Percentiles rank a stretch among this genome's conserved stretches.
These are phyloP conservation scores for Cladosporium sp. DNA, from an alignment of 2,329 filamentous ascomycete genomes.

Conservation along the genomic window DNA sequence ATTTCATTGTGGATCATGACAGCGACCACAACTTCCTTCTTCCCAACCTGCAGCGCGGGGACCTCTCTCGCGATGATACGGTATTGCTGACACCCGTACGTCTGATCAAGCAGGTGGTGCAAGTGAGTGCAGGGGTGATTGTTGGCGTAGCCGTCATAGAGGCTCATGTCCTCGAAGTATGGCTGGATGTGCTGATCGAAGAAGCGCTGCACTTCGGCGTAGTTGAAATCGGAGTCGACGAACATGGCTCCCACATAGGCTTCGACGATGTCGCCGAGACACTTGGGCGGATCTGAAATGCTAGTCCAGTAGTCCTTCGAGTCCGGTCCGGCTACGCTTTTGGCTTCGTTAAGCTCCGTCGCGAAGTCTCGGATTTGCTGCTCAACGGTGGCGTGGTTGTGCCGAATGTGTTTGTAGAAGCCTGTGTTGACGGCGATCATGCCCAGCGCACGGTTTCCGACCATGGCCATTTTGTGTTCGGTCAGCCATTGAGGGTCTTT, in stretches of 20 bases:
- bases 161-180: constrained; percentile 78
- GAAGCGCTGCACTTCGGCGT: constrained; percentile 66
- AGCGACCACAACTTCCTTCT: constrained; percentile 56
- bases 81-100: constrained; percentile 61
- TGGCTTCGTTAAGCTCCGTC: constrained; percentile 51
- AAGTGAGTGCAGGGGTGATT: constrained; percentile 74
- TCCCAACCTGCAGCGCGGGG: constrained; percentile 43
- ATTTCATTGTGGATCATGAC: constrained; percentile 71
- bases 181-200: constrained; percentile 68
- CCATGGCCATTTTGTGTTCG: constrained; percentile 99
- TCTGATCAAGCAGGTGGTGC: constrained; percentile 56
- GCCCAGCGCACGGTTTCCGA: constrained; percentile 89
- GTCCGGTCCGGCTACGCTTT: constrained; percentile 42
- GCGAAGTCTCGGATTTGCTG: constrained; percentile 52
- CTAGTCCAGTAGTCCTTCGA: constrained; percentile 65
- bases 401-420: constrained; percentile 68
- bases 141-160: constrained; percentile 83
- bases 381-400: constrained; percentile 47
- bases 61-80: constrained; percentile 52
- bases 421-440: constrained; percentile 72
- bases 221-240: constrained; percentile 81
- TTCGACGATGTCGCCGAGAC: constrained; percentile 81
- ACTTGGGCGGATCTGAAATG: constrained; percentile 64
- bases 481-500: constrained; percentile 95
- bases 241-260: constrained; percentile 86